Evolutionary conservation across 139 green algal genomes (phyloP).

Genomic region (Ulvella scutata): DNA sequence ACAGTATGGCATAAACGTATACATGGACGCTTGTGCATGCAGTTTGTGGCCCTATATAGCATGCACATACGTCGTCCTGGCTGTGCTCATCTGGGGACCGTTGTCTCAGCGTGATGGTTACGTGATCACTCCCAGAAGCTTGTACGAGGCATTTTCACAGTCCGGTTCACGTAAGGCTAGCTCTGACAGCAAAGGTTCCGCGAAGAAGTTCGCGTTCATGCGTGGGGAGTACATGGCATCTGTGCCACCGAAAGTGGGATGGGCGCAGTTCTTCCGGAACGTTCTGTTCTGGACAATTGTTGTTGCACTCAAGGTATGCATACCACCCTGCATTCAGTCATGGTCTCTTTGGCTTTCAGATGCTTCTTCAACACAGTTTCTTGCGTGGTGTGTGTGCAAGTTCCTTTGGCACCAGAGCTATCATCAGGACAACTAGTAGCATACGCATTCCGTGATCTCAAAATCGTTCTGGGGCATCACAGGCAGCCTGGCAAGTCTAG

Average conservation of each 20-base stretch:
- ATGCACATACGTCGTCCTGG: background rate
- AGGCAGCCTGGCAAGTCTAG: background rate
- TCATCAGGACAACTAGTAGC: too few species aligned
- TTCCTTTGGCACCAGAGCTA: too few species aligned
- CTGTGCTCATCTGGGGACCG: background rate
- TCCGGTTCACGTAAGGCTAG: too few species aligned
- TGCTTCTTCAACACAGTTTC: too few species aligned
- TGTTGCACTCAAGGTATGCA: background rate
- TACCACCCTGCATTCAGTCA: too few species aligned
- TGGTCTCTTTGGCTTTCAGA: too few species aligned
- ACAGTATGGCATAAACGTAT: too few species aligned
- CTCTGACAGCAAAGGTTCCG: too few species aligned
- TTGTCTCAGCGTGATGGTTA: background rate
- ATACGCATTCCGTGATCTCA: background rate
- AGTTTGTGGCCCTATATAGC: background rate
- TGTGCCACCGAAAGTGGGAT: background rate
- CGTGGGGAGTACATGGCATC: background rate
- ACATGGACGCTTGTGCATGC: background rate
- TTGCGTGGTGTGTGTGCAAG: too few species aligned
- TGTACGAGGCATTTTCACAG: background rate
- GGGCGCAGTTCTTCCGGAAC: background rate
- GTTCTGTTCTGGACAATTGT: background rate
- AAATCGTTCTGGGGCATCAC: background rate
- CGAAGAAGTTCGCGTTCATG: background rate
- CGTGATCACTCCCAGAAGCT: background rate